phyloP scores from a whole-genome alignment of 805 yeast genomes.

The Myxozyma nipponensis region DNA sequence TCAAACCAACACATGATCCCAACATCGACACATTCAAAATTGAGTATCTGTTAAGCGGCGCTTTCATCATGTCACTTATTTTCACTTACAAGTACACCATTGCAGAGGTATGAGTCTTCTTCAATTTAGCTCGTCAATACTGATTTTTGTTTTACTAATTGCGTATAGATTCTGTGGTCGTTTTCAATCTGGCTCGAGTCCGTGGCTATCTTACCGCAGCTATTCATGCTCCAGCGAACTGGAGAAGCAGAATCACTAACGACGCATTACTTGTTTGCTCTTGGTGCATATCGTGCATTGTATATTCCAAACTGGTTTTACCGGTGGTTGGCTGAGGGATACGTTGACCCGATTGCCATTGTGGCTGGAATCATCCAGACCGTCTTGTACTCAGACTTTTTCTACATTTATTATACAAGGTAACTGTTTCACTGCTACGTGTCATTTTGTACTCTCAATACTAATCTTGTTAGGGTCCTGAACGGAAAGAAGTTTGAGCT shows the following conservation, averaged over 20 bases:
- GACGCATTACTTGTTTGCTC: conserved; percentile 86
- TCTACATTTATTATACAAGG: conserved; percentile 76
- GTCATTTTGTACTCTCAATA: background rate
- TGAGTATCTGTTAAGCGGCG: conserved; percentile 63
- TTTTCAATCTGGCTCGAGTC: conserved; percentile 91
- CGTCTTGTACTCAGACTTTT: conserved; percentile 86
- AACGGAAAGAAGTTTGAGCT: conserved; percentile 73
- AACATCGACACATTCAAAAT: conserved; percentile 71
- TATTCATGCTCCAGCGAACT: conserved; percentile 81
- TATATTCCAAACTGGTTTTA: conserved; percentile 95
- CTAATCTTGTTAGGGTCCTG: conserved; percentile 47
- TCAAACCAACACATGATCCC: conserved; percentile 54
- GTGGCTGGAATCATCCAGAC: conserved; percentile 84
- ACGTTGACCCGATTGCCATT: conserved; percentile 63
- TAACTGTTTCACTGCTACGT: conserved; percentile 1
- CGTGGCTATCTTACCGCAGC: conserved; percentile 87
- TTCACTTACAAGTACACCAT: conserved; percentile 63
- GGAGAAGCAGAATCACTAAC: conserved; percentile 88
- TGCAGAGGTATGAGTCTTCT: conserved; percentile 46
- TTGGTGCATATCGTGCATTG: conserved; percentile 84
- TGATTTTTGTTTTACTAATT: background rate
- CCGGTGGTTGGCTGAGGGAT: conserved; percentile 51
- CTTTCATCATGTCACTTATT: conserved; percentile 54
- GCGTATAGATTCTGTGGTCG: conserved; percentile 59
- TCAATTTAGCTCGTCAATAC: background rate